phyloP scores from a whole-genome alignment of 768 basidiomycete genomes.

The Tricholoma sp. region DNA sequence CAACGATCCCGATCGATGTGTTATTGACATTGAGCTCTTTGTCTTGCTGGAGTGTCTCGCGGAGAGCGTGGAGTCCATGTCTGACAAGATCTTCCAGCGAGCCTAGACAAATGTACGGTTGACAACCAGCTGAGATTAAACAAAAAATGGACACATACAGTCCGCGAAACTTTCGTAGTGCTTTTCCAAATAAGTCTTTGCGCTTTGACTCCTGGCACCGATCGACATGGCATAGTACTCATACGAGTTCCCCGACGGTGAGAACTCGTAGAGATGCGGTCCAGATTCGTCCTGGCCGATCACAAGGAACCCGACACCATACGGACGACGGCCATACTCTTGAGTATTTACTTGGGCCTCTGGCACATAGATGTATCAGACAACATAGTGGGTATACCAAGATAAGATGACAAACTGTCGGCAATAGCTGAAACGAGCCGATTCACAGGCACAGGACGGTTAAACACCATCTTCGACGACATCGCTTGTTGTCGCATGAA shows the following conservation, averaged over 20 bases:
- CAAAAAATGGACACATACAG: slow-evolving; percentile 45
- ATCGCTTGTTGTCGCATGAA: slow-evolving; percentile 99
- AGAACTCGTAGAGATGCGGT: slow-evolving; percentile 97
- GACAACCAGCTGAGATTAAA: neutral
- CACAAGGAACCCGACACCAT: slow-evolving; percentile 98
- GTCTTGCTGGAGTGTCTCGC: slow-evolving; percentile 97
- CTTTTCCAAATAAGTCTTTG: slow-evolving; percentile 97
- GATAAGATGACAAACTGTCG: slow-evolving; percentile 63
- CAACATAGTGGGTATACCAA: neutral
- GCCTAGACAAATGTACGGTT: slow-evolving; percentile 36
- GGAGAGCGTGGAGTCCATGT: slow-evolving; percentile 91
- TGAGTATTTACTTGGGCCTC: slow-evolving; percentile 99
- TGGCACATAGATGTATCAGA: slow-evolving; percentile 23
- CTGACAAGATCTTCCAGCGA: slow-evolving; percentile 82
- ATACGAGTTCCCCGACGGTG: slow-evolving; percentile 94
- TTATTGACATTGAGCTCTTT: slow-evolving; percentile 92
- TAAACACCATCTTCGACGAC: slow-evolving; percentile 91
- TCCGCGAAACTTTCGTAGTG: slow-evolving; percentile 84
- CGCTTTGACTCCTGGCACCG: slow-evolving; percentile 95
- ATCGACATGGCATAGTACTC: slow-evolving; percentile 99
- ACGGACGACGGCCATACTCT: slow-evolving; percentile 94
- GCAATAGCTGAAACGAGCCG: slow-evolving; percentile 91
- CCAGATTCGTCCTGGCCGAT: slow-evolving; percentile 95
- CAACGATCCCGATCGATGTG: slow-evolving; percentile 92
- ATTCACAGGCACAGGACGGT: slow-evolving; percentile 90